Conservation (phyloP, 1,284 basidiomycete species). For the Microbotryum scabiosae region DNA sequence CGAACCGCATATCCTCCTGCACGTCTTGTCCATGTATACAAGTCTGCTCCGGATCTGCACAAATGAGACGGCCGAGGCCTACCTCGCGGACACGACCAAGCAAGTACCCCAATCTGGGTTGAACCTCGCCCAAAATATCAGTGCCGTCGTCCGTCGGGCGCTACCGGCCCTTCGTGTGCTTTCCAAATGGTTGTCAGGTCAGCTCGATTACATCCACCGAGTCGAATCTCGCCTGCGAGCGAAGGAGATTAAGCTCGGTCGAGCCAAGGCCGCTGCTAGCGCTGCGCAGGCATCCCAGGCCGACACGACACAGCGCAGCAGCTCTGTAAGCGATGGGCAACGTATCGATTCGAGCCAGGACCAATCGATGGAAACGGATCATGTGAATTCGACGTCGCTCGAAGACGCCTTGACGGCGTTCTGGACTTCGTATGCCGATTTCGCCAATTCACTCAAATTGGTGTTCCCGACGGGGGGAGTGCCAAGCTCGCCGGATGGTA, state of each 20-base stretch:
- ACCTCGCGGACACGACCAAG: slow-evolving; percentile 39
- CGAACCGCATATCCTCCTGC: slow-evolving; percentile 62
- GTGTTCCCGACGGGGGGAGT: slow-evolving; percentile 64
- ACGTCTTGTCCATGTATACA: slow-evolving; percentile 63
- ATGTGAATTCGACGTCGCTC: neutral
- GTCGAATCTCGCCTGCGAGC: slow-evolving; percentile 18
- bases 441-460: slow-evolving; percentile 55
- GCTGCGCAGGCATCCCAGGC: neutral
- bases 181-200: slow-evolving; percentile 78
- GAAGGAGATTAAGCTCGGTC: slow-evolving; percentile 11
- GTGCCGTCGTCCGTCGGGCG: slow-evolving; percentile 72
- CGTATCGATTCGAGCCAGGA: neutral
- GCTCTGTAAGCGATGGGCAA: neutral
- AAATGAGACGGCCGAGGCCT: slow-evolving; percentile 44
- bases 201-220: slow-evolving; percentile 58
- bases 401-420: slow-evolving; percentile 44
- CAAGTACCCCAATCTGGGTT: slow-evolving; percentile 23
- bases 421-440: slow-evolving; percentile 65
- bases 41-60: slow-evolving; percentile 61
- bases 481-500: slow-evolving; percentile 47
- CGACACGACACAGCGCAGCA: neutral
- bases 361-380: neutral
- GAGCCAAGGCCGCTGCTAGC: neutral
- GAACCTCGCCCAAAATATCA: slow-evolving; percentile 64
- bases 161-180: slow-evolving; percentile 79